A percentile compares a stretch with the other conserved stretches of the same genome.
Conservation (phyloP, 345 rosid species). For the Brassica nigra region DNA sequence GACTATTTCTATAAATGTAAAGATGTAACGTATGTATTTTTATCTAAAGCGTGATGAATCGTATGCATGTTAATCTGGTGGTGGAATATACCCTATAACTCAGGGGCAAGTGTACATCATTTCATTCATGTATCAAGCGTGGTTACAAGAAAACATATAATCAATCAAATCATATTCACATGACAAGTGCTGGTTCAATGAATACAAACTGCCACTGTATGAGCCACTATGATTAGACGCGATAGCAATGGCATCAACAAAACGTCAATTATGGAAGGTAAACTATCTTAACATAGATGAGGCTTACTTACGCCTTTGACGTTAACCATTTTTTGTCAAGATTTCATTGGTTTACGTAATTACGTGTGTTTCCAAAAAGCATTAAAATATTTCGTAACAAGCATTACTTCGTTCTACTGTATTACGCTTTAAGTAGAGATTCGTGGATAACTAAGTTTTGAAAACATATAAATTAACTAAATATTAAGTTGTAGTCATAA, state of each 20-base stretch:
- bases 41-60: too few species aligned
- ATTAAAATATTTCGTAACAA: too few species aligned
- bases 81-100: background rate
- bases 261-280: background rate
- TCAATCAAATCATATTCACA: background rate
- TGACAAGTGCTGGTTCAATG: too few species aligned
- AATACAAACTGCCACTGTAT: background rate
- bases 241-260: background rate
- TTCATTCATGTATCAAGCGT: background rate
- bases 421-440: too few species aligned
- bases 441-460: too few species aligned
- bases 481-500: too few species aligned
- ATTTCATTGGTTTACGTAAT: background rate
- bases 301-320: background rate
- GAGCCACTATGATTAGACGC: background rate
- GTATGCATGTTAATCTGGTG: background rate
- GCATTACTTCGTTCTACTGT: too few species aligned
- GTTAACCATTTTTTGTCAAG: background rate
- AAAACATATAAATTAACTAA: too few species aligned
- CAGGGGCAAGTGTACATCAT: background rate
- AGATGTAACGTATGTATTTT: too few species aligned
- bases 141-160: background rate
- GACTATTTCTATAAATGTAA: too few species aligned
- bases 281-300: too few species aligned
- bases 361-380: background rate